A percentile compares a stretch with the other conserved stretches of the same genome.
phyloP scores from a whole-genome alignment of 495 filamentous ascomycete species.

The Trichocladium uniseriatum region DNA sequence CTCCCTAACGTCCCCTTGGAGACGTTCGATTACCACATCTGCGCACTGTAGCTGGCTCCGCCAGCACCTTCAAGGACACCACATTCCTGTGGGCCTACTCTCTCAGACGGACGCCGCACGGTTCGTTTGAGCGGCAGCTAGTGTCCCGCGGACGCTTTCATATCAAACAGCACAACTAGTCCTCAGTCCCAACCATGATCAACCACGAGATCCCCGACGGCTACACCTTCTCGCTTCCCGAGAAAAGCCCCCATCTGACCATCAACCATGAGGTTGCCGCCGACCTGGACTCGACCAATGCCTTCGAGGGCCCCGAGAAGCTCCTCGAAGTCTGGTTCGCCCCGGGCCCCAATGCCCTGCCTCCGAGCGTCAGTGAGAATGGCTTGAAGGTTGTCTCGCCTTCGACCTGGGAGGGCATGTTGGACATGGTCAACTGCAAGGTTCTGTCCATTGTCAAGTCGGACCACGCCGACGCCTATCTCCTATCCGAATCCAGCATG shows the following conservation, averaged over 20 bases:
- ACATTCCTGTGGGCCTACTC: constrained; percentile 84
- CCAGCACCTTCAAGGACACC: constrained; percentile 39
- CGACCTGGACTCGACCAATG: constrained; percentile 91
- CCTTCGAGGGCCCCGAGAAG: constrained; percentile 98
- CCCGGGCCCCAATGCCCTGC: constrained; percentile 64
- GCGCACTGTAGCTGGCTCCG: constrained; percentile 47
- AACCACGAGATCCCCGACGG: constrained; percentile 67
- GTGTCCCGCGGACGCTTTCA: constrained; percentile 48
- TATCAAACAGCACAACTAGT: constrained; percentile 16
- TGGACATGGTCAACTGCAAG: constrained; percentile 97
- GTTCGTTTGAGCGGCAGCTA: constrained; percentile 84
- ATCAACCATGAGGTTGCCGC: constrained; percentile 95
- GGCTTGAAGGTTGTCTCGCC: constrained; percentile 80
- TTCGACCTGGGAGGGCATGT: constrained; percentile 90
- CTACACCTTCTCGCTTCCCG: constrained; percentile 71
- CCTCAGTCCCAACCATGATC: constrained; percentile 59
- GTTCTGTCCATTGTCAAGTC: constrained; percentile 90
- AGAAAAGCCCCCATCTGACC: constrained; percentile 75
- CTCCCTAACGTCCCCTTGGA: constrained; percentile 69
- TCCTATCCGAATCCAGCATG: constrained; percentile 98
- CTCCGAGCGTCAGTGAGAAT: constrained; percentile 55
- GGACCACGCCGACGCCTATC: constrained; percentile 94
- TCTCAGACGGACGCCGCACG: constrained; percentile 79
- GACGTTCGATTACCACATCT: constrained; percentile 41
- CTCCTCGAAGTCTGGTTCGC: constrained; percentile 98